These are phyloP conservation scores for Pleurotus ostreatus DNA, from an alignment of 768 basidiomycete genomes.

Conservation along the genomic window DNA sequence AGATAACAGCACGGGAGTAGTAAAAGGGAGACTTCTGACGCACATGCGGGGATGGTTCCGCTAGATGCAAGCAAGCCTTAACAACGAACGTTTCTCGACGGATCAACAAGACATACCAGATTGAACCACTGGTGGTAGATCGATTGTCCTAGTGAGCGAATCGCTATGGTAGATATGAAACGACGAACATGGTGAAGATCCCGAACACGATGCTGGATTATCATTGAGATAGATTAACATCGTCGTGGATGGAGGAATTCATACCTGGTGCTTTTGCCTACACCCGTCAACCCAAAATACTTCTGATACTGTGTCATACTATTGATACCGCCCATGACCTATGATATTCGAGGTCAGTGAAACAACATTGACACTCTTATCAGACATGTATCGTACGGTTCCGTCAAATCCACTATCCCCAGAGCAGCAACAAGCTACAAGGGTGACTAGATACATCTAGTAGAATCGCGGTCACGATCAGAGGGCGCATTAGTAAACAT, in stretches of 20 bases:
- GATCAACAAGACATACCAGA: slow-evolving; percentile 24
- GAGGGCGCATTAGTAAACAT: too few relatives aligned
- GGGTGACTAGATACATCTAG: slow-evolving; percentile 43
- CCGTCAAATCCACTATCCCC: slow-evolving; percentile 53
- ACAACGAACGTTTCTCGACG: slow-evolving; percentile 1
- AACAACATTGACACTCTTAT: not conserved
- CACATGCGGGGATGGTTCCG: slow-evolving; percentile 42
- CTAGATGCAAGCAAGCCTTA: slow-evolving; percentile 18
- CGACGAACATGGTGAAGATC: slow-evolving; percentile 43
- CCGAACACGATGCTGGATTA: slow-evolving; percentile 44
- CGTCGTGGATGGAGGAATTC: slow-evolving; percentile 5
- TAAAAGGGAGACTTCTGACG: slow-evolving; percentile 9
- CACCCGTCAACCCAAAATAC: slow-evolving; percentile 41
- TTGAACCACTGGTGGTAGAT: slow-evolving; percentile 27
- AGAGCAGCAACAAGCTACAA: slow-evolving; percentile 44
- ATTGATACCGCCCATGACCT: slow-evolving; percentile 54
- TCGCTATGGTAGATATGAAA: not conserved
- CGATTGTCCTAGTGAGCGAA: not conserved
- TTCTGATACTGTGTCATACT: slow-evolving; percentile 43
- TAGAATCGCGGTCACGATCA: not conserved
- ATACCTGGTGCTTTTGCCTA: slow-evolving; percentile 40
- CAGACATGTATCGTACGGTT: slow-evolving; percentile 29
- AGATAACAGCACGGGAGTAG: not conserved
- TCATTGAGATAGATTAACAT: not conserved
- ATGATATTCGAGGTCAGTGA: not conserved